Evolutionary conservation across 345 rosid genomes (phyloP), one percentile per base, ranked within the genome.

Genomic region (Trapa bicornis): DNA sequence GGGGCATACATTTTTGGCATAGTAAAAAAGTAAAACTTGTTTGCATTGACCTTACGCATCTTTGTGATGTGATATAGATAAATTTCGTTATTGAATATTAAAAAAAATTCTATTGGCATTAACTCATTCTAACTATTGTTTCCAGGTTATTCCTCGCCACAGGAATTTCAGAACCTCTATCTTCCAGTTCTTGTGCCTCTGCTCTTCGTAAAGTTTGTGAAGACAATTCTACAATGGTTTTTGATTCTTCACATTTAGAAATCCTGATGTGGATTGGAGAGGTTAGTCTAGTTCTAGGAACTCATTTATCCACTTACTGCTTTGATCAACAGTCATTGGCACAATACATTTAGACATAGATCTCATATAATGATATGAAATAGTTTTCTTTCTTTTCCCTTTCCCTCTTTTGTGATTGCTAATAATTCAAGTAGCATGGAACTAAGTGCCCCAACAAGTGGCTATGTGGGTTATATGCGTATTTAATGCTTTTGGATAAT

Each of bases 81-180:
- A 22, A 22, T 22, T 22, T 22, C 29, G 29, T 22, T 22, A 22
- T 22, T 22, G 29, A 22, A 22, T 22, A 22, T 22, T 22, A 22
- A 22, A 22, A 22, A 22, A 22, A 32, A 36, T 32, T 58, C 13
- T 58, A 13, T 58, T 38, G 53, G 50, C 22, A 7, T 53, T 52
- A 11, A 3, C 65, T 70, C 74, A 62, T 71, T 65, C 81, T 82
- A 67, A 83, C 72, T 85, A 77, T 79, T 79, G 41, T 72, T 85
- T 85, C 80, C 96, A 93, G 98, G 76, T 88, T 90, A 76, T 93
- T 93, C 83, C 93, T 90, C 66, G 98, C 94, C 42, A 83, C 94
- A 69, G 98, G 98, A 68, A 85, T 93, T 68, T 83, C 95, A 61
- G 83, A 85, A 75, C 86, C 89, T 65, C 82, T 79, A 61, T 85